Conservation (phyloP, 371 early-diverging fungal genomes). For the Mucor indicus region DNA sequence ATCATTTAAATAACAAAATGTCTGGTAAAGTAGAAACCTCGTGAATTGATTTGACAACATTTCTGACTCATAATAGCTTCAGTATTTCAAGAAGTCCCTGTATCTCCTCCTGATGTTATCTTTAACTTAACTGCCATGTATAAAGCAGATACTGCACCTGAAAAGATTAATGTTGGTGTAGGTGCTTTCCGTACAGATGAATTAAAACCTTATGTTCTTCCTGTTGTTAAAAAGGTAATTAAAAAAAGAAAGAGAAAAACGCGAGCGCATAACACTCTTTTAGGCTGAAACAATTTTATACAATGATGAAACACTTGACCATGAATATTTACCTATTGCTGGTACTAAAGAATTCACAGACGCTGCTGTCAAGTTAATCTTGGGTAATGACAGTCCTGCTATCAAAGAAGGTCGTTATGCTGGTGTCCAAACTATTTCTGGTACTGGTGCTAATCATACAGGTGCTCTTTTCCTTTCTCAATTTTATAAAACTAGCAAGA, state of each 20-base stretch:
- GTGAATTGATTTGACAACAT: not conserved
- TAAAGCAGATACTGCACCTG: constrained; percentile 73
- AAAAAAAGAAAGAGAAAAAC: too few relatives aligned
- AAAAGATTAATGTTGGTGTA: constrained; percentile 94
- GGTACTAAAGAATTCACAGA: constrained; percentile 75
- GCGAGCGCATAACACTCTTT: too few relatives aligned
- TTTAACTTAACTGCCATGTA: constrained; percentile 82
- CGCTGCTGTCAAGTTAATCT: constrained; percentile 78
- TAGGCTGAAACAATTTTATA: constrained; percentile 82
- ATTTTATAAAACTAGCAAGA: constrained; percentile 65
- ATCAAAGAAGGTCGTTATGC: constrained; percentile 71
- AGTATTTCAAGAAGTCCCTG: constrained; percentile 62
- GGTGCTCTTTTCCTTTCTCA: constrained; percentile 81
- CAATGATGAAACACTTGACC: constrained; percentile 72
- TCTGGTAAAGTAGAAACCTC: constrained; percentile 1
- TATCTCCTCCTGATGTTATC: constrained; percentile 90
- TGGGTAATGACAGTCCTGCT: constrained; percentile 79
- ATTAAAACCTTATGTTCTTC: constrained; percentile 93
- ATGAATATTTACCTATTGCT: constrained; percentile 92
- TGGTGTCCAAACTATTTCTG: constrained; percentile 91
- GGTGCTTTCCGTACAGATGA: constrained; percentile 94
- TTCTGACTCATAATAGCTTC: constrained; percentile 20
- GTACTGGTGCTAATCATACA: constrained; percentile 89
- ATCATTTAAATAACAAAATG: constrained; percentile 14
- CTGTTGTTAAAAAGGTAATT: constrained; percentile 84